Evolutionary conservation across 1,139 yeast species (phyloP).

Genomic region (Tardiomyces blankii): DNA sequence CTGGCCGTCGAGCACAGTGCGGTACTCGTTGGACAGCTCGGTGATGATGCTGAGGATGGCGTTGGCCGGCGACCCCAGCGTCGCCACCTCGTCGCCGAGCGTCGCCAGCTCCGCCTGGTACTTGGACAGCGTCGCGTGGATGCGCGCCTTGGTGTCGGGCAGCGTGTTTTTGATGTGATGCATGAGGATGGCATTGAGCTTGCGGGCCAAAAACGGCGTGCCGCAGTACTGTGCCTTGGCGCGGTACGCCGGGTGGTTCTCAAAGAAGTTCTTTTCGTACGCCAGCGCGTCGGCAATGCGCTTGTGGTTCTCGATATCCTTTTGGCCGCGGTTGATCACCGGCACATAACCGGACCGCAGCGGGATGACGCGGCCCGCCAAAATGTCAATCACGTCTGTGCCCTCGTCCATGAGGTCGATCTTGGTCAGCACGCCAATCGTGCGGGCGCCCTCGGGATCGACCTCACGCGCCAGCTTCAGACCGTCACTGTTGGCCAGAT

Average conservation of each 20-base stretch:
- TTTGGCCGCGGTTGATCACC: constrained; percentile 94
- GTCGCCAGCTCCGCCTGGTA: constrained; percentile 66
- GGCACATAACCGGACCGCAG: constrained; percentile 93
- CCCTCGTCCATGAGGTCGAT: constrained; percentile 97
- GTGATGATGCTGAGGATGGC: constrained; percentile 87
- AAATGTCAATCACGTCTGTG: constrained; percentile 90
- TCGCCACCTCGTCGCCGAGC: constrained; percentile 61
- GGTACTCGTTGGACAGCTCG: constrained; percentile 84
- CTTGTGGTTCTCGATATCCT: constrained; percentile 78
- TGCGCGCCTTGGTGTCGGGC: constrained; percentile 88
- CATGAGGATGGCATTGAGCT: constrained; percentile 75
- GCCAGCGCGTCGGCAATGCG: constrained; percentile 80
- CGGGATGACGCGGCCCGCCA: constrained; percentile 93
- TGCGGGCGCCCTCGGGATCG: constrained; percentile 91
- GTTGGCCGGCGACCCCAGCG: constrained; percentile 80
- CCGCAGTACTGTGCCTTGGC: constrained; percentile 91
- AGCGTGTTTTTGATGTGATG: constrained; percentile 90
- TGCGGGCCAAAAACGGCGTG: constrained; percentile 90
- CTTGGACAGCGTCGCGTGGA: constrained; percentile 79
- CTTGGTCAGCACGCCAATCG: constrained; percentile 92
- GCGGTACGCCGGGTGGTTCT: constrained; percentile 86
- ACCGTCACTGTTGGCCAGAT: constrained; percentile 94
- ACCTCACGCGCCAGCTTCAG: constrained; percentile 92
- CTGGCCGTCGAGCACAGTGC: constrained; percentile 87
- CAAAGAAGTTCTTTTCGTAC: constrained; percentile 71